Evolutionary conservation across 345 rosid genomes (phyloP), one percentile per base, ranked within the genome.

Genomic region (Reutealis trisperma): DNA sequence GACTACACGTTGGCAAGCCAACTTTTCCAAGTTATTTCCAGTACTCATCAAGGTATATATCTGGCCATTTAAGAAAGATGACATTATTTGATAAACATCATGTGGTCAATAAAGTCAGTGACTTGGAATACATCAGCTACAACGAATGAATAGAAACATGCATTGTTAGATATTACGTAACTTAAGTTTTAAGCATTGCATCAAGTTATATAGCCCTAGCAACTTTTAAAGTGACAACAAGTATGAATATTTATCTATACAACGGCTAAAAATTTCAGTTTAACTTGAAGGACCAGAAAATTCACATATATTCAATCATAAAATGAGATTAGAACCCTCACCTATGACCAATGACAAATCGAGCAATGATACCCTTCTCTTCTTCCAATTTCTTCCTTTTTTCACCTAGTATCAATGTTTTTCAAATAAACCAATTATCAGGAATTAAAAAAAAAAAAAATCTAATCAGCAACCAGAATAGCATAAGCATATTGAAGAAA

Each of bases 311-410:
- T 24, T 6, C 25, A 63, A 27, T 63, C 4, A 44, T 41, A 1
- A 67, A 8, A 74, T 59, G 49, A 18, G 63, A 73, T 67, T 52
- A 67, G 51, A 32, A 41, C 3, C 60, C 81, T 74, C 76, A 95
- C 98, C 96, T 88, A 63, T 93, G 99, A 74, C 98, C 98, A 60
- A 96, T 96, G 75, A 90, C 98, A 72, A 96, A 96, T 45, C 98
- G 97, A 74, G 82, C 77, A 12, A 96, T 87, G 74, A 93, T 91
- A 62, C 99, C 97, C 81, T 93, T 96, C 80, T 93, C 98, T 74
- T 96, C 97, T 86, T 96, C 99, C 75, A 96, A 77, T 74, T 78
- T 91, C 89, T 85, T 96, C 81, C 92, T 88, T 76, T 96, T 96
- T 32, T 91, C 96, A 78, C 99, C 99, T 92, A 54, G 58, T 71